Evolutionary conservation across 2,329 filamentous ascomycete species (phyloP).

Genomic region (Exophiala sp.): DNA sequence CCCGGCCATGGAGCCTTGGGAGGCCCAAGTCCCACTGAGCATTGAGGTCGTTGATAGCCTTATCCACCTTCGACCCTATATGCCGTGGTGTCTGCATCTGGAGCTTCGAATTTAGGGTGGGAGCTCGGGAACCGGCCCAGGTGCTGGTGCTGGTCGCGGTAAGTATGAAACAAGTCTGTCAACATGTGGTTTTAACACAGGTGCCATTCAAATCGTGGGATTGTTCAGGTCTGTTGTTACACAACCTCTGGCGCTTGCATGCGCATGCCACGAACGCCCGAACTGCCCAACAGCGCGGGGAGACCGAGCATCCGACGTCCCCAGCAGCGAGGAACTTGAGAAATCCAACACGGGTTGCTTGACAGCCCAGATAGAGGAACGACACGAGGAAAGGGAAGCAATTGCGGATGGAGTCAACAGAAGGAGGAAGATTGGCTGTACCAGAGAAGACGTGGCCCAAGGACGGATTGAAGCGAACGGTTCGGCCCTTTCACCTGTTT

Average conservation of each 20-base stretch:
- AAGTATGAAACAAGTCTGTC: background rate
- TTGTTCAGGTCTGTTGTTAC: background rate
- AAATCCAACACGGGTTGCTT: background rate
- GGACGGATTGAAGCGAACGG: background rate
- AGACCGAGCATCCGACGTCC: background rate
- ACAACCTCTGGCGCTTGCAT: background rate
- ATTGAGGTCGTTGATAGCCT: constrained; percentile 35
- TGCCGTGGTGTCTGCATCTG: constrained; percentile 14
- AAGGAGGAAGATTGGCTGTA: background rate
- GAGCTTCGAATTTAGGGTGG: background rate
- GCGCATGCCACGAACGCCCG: background rate
- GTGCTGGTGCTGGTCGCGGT: background rate
- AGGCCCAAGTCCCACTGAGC: constrained; percentile 34
- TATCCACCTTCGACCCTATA: constrained; percentile 17
- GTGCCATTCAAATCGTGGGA: background rate
- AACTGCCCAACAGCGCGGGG: background rate
- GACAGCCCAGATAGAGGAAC: background rate
- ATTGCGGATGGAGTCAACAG: background rate
- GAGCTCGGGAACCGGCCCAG: no score
- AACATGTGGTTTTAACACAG: background rate
- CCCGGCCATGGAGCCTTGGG: constrained; percentile 24
- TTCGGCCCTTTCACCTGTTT: background rate
- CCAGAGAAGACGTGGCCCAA: background rate
- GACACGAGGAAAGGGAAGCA: background rate
- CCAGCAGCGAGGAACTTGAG: background rate